Evolutionary conservation across 2,329 filamentous ascomycete genomes (phyloP).

Genomic region (Fusarium sp.): DNA sequence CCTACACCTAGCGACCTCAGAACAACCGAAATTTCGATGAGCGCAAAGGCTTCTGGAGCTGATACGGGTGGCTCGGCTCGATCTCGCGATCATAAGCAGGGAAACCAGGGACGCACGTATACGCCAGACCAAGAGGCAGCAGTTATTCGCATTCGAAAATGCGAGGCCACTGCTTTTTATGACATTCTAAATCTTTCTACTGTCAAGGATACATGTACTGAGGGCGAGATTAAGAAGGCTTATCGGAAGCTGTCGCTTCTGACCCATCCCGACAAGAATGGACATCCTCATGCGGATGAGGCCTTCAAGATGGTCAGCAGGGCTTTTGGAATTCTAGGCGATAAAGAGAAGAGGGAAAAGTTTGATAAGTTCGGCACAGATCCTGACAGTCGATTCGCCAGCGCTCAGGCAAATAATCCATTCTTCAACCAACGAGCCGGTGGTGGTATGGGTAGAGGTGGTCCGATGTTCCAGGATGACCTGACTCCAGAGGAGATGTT

Average conservation of each 20-base stretch:
- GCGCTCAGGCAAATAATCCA: constrained; percentile 68
- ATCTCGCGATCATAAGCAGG: constrained; percentile 77
- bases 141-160: constrained; percentile 88
- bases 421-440: constrained; percentile 68
- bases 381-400: constrained; percentile 86
- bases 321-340: constrained; percentile 92
- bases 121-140: constrained; percentile 92
- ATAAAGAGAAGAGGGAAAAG: constrained; percentile 86
- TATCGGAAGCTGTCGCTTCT: constrained; percentile 94
- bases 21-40: constrained; percentile 45
- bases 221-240: constrained; percentile 95
- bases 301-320: constrained; percentile 98
- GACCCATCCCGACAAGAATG: constrained; percentile 99
- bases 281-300: constrained; percentile 93
- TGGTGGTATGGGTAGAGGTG: constrained; percentile 59
- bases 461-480: constrained; percentile 84
- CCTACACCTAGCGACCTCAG: constrained; percentile 3
- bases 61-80: constrained; percentile 61
- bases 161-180: constrained; percentile 89
- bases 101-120: constrained; percentile 79
- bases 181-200: constrained; percentile 85
- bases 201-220: constrained; percentile 72
- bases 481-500: constrained; percentile 98
- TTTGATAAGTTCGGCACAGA: constrained; percentile 92
- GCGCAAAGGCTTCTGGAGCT: constrained; percentile 66